These are phyloP conservation scores for Microcyclospora pomicola DNA, from an alignment of 2,329 filamentous ascomycete species.

Conservation along the genomic window DNA sequence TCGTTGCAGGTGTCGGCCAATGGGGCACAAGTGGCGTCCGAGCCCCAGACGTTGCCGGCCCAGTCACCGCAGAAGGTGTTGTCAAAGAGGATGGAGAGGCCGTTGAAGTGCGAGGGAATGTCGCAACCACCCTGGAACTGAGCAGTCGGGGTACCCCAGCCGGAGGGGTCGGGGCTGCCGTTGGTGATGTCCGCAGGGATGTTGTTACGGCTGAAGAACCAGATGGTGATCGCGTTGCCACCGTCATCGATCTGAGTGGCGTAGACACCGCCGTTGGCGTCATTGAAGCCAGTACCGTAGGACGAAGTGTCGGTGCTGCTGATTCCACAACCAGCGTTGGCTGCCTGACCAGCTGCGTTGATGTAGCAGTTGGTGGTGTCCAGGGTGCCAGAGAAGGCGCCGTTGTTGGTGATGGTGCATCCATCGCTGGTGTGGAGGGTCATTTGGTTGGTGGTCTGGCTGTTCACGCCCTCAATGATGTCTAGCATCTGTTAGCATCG, in stretches of 20 bases:
- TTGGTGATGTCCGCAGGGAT: slow-evolving; percentile 30
- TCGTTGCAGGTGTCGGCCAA: slow-evolving; percentile 16
- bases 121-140: slow-evolving; percentile 42
- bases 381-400: slow-evolving; percentile 60
- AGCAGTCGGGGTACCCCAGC: slow-evolving; percentile 49
- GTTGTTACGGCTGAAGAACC: slow-evolving; percentile 24
- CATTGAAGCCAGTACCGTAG: slow-evolving; percentile 25
- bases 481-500: slow-evolving; percentile 9
- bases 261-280: slow-evolving; percentile 33
- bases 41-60: slow-evolving; percentile 21
- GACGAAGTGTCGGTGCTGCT: slow-evolving; percentile 35
- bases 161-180: slow-evolving; percentile 41
- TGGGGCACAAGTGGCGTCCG: slow-evolving; percentile 19
- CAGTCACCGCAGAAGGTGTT: slow-evolving; percentile 32
- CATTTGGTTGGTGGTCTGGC: slow-evolving; percentile 20
- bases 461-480: slow-evolving; percentile 28
- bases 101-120: slow-evolving; percentile 21
- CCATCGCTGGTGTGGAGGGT: slow-evolving; percentile 23
- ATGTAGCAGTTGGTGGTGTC: slow-evolving; percentile 18
- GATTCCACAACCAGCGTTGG: slow-evolving; percentile 24
- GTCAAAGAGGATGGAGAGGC: slow-evolving; percentile 50
- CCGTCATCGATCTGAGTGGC: slow-evolving; percentile 21
- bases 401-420: slow-evolving; percentile 26
- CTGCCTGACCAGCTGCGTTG: slow-evolving; percentile 27
- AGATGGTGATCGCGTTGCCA: slow-evolving; percentile 18